phyloP scores from a whole-genome alignment of 2,329 filamentous ascomycete species.

The Xylariaceae sp. region DNA sequence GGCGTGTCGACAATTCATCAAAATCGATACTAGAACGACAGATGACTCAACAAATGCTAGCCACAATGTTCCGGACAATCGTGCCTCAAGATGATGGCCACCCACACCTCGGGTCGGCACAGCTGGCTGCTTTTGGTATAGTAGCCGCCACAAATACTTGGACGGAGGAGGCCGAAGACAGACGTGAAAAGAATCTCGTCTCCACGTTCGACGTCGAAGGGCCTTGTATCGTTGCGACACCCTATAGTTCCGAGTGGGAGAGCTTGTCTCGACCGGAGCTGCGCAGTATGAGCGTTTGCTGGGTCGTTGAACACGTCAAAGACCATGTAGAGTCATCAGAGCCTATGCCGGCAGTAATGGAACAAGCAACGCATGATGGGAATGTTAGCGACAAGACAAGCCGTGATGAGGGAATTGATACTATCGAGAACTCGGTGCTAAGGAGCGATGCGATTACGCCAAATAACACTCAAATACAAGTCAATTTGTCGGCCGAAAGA shows the following conservation, averaged over 20 bases:
- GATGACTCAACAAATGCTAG: neutral
- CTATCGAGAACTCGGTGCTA: no score
- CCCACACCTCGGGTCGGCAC: neutral
- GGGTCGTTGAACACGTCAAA: neutral
- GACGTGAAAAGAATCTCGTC: conserved; percentile 1
- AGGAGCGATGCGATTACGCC: no score
- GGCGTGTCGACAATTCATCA: neutral
- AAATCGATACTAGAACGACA: neutral
- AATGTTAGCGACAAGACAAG: no score
- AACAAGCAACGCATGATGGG: no score
- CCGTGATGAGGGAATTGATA: no score
- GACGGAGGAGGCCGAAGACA: neutral
- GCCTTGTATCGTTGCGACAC: neutral
- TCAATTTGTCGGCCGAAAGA: no score
- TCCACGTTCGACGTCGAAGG: conserved; percentile 3
- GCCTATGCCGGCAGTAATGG: no score
- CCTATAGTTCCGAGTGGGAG: conserved; percentile 6
- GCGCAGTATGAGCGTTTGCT: neutral
- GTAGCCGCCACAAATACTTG: neutral
- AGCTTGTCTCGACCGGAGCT: conserved; percentile 1
- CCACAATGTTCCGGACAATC: neutral
- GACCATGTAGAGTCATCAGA: no score
- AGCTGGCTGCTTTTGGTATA: neutral
- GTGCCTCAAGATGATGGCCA: neutral
- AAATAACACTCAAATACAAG: no score